Conservation (phyloP, 306 rosid genomes). For the Citrullus colocynthis region DNA sequence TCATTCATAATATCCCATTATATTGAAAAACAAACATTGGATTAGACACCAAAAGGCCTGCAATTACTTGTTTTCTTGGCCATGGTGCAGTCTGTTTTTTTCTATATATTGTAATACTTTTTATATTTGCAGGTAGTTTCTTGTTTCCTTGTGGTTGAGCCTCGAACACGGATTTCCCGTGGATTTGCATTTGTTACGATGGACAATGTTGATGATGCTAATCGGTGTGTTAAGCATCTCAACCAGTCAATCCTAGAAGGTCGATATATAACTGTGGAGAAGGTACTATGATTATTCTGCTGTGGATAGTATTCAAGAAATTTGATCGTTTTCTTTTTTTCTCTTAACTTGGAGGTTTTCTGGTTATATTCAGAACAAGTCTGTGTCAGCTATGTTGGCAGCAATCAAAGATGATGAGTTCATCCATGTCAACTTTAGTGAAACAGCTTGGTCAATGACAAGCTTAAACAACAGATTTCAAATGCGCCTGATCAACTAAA, state of each 20-base stretch:
- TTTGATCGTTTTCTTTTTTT: slow-evolving; percentile 15
- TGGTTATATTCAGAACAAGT: slow-evolving; percentile 92
- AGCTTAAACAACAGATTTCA: slow-evolving; percentile 94
- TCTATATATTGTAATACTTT: not conserved
- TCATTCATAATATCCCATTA: not conserved
- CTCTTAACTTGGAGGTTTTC: slow-evolving; percentile 83
- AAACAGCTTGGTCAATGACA: slow-evolving; percentile 95
- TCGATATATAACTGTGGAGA: slow-evolving; percentile 87
- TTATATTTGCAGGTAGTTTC: slow-evolving; percentile 60
- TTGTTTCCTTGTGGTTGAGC: slow-evolving; percentile 94
- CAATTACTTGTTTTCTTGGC: not conserved
- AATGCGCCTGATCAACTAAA: slow-evolving; percentile 90
- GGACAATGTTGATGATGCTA: slow-evolving; percentile 69
- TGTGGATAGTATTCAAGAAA: slow-evolving; percentile 15
- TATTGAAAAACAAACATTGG: not conserved
- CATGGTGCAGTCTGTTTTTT: not conserved
- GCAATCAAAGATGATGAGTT: slow-evolving; percentile 95
- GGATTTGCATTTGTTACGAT: slow-evolving; percentile 94
- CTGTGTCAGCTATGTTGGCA: slow-evolving; percentile 95
- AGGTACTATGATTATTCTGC: slow-evolving; percentile 38
- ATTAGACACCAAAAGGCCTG: not conserved
- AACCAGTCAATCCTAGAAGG: slow-evolving; percentile 95
- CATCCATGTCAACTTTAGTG: slow-evolving; percentile 93
- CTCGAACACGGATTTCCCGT: slow-evolving; percentile 78
- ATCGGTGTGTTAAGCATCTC: slow-evolving; percentile 78